Percentiles rank a stretch among this genome's conserved stretches.
Evolutionary conservation across 1,139 yeast species (phyloP).

Genomic region (Pneumocystis oryctolagi): DNA sequence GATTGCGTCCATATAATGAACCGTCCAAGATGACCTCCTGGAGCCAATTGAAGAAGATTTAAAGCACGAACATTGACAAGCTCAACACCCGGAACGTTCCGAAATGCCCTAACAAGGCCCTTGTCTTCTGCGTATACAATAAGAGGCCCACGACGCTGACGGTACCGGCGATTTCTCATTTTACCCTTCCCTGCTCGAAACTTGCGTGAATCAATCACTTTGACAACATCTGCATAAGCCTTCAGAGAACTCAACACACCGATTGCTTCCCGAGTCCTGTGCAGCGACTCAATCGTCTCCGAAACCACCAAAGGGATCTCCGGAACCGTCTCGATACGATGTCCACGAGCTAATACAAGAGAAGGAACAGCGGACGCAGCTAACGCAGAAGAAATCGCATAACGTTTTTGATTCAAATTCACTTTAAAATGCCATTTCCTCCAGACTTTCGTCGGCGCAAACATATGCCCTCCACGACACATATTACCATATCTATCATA

Average conservation of each 20-base stretch:
- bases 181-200: constrained; percentile 99
- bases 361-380: constrained; percentile 99
- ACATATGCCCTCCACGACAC: constrained; percentile 99
- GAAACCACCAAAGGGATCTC: constrained; percentile 98
- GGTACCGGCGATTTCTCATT: constrained; percentile 98
- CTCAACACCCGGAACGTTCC: constrained; percentile 99
- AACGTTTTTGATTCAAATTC: constrained; percentile 99
- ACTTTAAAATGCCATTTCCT: constrained; percentile 99
- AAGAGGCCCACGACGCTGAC: constrained; percentile 99
- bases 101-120: constrained; percentile 95
- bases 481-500: constrained; percentile 65
- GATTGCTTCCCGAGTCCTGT: constrained; percentile 97
- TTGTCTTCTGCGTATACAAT: constrained; percentile 91
- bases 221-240: constrained; percentile 96
- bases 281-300: constrained; percentile 79
- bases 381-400: constrained; percentile 98
- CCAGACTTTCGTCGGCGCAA: constrained; percentile 99
- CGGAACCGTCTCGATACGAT: constrained; percentile 96
- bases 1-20: constrained; percentile 98
- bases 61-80: constrained; percentile 83
- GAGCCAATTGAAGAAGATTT: constrained; percentile 97
- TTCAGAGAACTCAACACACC: constrained; percentile 97
- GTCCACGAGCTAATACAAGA: constrained; percentile 98
- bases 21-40: constrained; percentile 99
- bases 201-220: constrained; percentile 97